These are phyloP conservation scores for Russula earlei DNA, from an alignment of 768 basidiomycete genomes.

Conservation along the genomic window DNA sequence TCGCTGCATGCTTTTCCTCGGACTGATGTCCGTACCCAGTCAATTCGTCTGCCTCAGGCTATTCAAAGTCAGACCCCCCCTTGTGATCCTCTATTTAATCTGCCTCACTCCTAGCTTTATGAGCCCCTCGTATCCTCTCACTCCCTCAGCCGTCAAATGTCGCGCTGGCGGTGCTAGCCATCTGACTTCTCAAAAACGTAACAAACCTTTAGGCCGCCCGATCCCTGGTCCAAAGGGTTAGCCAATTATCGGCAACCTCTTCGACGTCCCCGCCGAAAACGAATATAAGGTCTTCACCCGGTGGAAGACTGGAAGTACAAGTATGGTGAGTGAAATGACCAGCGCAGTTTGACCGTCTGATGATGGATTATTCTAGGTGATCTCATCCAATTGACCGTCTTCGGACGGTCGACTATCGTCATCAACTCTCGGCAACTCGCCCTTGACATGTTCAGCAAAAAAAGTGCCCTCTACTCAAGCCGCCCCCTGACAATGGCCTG, in stretches of 20 bases:
- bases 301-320: constrained; percentile 15
- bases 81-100: not conserved
- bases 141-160: not conserved
- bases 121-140: not conserved
- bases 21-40: not conserved
- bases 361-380: constrained; percentile 15
- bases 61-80: not conserved
- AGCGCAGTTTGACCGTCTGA: not conserved
- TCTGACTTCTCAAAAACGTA: constrained; percentile 14
- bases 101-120: not conserved
- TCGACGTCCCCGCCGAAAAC: constrained; percentile 16
- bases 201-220: constrained; percentile 4
- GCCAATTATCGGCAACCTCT: constrained; percentile 19
- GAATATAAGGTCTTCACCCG: constrained; percentile 15
- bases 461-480: constrained; percentile 23
- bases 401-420: constrained; percentile 22
- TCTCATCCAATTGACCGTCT: constrained; percentile 20
- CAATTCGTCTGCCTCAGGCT: not conserved
- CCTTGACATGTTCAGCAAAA: constrained; percentile 22
- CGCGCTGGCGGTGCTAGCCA: constrained; percentile 6
- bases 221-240: constrained; percentile 18
- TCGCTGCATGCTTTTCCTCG: too few species aligned
- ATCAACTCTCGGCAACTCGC: constrained; percentile 21
- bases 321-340: constrained; percentile 10
- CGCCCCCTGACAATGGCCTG: constrained; percentile 21